phyloP scores from a whole-genome alignment of 2,329 filamentous ascomycete genomes.

The Bipolaris oryzae region DNA sequence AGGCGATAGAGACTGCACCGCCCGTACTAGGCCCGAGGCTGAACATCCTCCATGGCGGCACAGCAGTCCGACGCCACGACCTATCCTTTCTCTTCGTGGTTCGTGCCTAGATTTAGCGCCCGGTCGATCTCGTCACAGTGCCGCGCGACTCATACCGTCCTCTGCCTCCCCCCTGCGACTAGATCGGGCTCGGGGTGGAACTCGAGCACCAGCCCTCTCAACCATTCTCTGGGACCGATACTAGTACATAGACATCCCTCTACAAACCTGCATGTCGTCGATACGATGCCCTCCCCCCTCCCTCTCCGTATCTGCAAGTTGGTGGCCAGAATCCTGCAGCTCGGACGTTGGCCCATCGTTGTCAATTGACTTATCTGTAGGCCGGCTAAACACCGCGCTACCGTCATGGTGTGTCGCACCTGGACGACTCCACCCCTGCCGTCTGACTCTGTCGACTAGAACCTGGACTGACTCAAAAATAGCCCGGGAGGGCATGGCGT shows the following conservation, averaged over 20 bases:
- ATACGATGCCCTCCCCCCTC: constrained; percentile 2
- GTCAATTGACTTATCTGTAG: constrained; percentile 11
- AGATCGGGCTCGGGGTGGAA: not conserved
- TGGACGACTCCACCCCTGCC: constrained; percentile 1
- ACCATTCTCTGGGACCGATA: not conserved
- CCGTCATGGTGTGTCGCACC: constrained; percentile 10
- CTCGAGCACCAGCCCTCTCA: not conserved
- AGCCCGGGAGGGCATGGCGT: constrained; percentile 5
- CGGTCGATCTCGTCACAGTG: constrained; percentile 12
- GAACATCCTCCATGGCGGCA: not conserved
- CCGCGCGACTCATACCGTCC: constrained; percentile 1
- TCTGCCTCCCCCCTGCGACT: not conserved
- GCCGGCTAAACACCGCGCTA: constrained; percentile 8
- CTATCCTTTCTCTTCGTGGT: not conserved
- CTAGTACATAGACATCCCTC: not conserved
- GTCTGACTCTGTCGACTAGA: constrained; percentile 9
- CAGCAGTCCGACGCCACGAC: constrained; percentile 7
- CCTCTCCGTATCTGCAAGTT: constrained; percentile 12
- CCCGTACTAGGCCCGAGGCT: not conserved
- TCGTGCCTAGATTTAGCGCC: constrained; percentile 12
- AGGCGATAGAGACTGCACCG: constrained; percentile 2
- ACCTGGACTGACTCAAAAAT: constrained; percentile 3
- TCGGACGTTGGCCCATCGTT: constrained; percentile 4
- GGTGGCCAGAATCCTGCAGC: constrained; percentile 13
- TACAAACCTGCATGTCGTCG: constrained; percentile 7